A percentile compares a stretch with the other conserved stretches of the same genome.
phyloP scores from a whole-genome alignment of 192 early-diverging fungal species.

The Coemansia sp. region DNA sequence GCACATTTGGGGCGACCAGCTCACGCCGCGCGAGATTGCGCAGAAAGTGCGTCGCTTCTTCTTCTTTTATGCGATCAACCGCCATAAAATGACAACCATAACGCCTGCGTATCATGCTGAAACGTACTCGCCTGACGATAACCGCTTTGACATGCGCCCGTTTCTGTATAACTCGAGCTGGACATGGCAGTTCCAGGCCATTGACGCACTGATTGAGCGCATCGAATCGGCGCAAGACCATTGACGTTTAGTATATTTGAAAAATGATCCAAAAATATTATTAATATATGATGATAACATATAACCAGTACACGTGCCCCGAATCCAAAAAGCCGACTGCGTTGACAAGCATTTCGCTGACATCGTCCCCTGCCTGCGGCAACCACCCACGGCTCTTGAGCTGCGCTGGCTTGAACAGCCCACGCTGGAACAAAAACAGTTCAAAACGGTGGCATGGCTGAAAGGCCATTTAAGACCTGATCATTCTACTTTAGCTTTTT shows the following conservation, averaged over 20 bases:
- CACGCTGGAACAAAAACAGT: too few species aligned
- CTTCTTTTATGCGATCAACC: constrained; percentile 95
- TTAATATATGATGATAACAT: too few species aligned
- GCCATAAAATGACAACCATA: constrained; percentile 97
- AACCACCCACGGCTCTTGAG: too few species aligned
- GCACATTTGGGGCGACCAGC: constrained; percentile 65
- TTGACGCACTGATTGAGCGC: constrained; percentile 66
- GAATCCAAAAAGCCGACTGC: too few species aligned
- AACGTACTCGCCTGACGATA: constrained; percentile 94
- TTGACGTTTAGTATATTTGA: too few species aligned
- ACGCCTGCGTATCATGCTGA: constrained; percentile 96
- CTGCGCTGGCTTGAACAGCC: too few species aligned
- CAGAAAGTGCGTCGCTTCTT: constrained; percentile 95
- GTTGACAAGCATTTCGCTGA: too few species aligned
- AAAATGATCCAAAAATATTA: too few species aligned
- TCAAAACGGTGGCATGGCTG: neutral
- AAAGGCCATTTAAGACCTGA: neutral
- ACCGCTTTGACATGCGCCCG: constrained; percentile 94
- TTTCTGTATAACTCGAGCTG: constrained; percentile 93
- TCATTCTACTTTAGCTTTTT: neutral
- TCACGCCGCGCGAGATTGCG: constrained; percentile 64
- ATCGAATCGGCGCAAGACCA: constrained; percentile 7
- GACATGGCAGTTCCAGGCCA: constrained; percentile 88
- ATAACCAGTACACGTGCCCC: too few species aligned
- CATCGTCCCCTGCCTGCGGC: too few species aligned